Conservation (phyloP, 2,329 filamentous ascomycete genomes). For the Colletotrichum kahawae region DNA sequence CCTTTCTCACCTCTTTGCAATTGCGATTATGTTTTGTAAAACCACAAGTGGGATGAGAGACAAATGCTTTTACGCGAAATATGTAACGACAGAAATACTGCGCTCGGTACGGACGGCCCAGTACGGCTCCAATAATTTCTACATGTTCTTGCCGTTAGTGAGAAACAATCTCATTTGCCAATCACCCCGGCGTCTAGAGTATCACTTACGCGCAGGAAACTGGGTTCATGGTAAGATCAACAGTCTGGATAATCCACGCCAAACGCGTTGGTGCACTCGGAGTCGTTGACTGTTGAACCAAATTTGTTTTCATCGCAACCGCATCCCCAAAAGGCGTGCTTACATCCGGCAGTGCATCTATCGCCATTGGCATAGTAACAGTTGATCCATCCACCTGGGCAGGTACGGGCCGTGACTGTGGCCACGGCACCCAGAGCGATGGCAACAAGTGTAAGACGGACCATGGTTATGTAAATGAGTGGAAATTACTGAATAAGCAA, state of each 20-base stretch:
- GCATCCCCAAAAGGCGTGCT: not conserved
- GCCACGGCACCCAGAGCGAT: not conserved
- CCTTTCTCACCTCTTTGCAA: not conserved
- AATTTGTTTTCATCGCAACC: not conserved
- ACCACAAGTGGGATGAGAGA: not conserved
- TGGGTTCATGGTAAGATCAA: not conserved
- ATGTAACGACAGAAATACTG: not conserved
- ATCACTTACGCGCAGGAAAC: not conserved
- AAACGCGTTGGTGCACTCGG: not conserved
- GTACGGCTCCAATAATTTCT: not conserved
- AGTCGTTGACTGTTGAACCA: not conserved
- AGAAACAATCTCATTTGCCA: not conserved
- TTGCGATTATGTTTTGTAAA: accelerated
- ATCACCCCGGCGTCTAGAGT: not conserved
- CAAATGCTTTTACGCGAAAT: accelerated
- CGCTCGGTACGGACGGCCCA: not conserved
- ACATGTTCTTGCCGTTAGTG: not conserved
- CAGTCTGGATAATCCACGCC: not conserved
- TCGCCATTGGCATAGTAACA: not conserved
- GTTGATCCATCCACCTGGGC: not conserved
- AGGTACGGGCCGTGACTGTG: not conserved
- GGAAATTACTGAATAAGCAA: not conserved
- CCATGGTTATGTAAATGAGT: not conserved
- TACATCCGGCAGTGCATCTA: not conserved
- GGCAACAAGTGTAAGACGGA: not conserved